Evolutionary conservation across 2,329 filamentous ascomycete genomes (phyloP).

Genomic region (Claviceps sp.): DNA sequence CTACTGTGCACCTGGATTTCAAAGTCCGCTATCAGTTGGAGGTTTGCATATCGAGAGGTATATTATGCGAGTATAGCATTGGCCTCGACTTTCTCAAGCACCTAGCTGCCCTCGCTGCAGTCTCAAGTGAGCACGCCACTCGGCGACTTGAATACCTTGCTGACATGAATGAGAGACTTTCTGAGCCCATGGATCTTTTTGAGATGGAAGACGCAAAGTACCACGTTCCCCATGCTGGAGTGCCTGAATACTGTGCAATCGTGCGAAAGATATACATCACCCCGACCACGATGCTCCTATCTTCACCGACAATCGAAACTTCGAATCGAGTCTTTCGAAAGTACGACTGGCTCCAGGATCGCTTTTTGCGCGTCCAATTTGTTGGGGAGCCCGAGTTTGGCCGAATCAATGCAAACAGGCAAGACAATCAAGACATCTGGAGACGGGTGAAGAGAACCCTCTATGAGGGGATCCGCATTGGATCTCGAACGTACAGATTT

Average conservation of each 20-base stretch:
- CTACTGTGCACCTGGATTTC: slow-evolving; percentile 42
- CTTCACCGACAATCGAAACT: slow-evolving; percentile 66
- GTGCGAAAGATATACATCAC: slow-evolving; percentile 70
- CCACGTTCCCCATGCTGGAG: slow-evolving; percentile 32
- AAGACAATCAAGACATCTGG: slow-evolving; percentile 56
- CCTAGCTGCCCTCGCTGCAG: slow-evolving; percentile 43
- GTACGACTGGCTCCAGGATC: slow-evolving; percentile 54
- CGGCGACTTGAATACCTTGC: slow-evolving; percentile 63
- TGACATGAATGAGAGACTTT: slow-evolving; percentile 47
- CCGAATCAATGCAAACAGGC: slow-evolving; percentile 37
- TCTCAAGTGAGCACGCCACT: slow-evolving; percentile 36
- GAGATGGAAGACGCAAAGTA: slow-evolving; percentile 33
- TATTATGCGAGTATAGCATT: slow-evolving; percentile 66
- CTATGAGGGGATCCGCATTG: slow-evolving; percentile 67
- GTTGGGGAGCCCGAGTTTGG: slow-evolving; percentile 61
- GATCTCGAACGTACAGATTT: slow-evolving; percentile 73
- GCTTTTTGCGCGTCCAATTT: slow-evolving; percentile 83
- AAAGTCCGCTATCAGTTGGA: slow-evolving; percentile 80
- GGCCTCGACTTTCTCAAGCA: slow-evolving; percentile 50
- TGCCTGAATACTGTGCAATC: slow-evolving; percentile 61
- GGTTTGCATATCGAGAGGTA: slow-evolving; percentile 72
- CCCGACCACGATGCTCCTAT: slow-evolving; percentile 68
- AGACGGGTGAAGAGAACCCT: slow-evolving; percentile 59
- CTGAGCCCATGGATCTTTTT: slow-evolving; percentile 63
- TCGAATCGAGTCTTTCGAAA: slow-evolving; percentile 78